phyloP scores from a whole-genome alignment of 805 yeast genomes.

The Lachancea quebecensis region DNA sequence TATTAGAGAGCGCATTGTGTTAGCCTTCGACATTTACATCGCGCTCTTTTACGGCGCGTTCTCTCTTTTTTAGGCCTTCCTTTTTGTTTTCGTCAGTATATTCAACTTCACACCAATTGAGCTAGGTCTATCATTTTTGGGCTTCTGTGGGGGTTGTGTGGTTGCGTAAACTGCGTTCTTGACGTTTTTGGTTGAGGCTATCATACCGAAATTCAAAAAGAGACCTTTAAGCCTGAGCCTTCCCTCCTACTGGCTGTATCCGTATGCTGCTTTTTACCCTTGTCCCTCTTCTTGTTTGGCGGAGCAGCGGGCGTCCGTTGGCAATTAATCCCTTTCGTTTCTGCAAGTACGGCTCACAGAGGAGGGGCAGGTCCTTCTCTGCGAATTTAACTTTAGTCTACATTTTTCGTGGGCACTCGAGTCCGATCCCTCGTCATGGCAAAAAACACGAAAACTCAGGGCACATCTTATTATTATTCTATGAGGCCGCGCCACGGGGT shows the following conservation, averaged over 20 bases:
- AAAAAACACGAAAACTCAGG: no score
- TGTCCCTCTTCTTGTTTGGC: slow-evolving; percentile 40
- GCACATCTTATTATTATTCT: no score
- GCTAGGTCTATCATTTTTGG: slow-evolving; percentile 41
- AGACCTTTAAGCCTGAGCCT: slow-evolving; percentile 34
- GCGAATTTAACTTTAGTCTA: slow-evolving; percentile 16
- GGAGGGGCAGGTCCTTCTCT: slow-evolving; percentile 39
- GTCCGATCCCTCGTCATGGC: no score
- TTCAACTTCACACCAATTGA: slow-evolving; percentile 43
- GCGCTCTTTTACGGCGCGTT: slow-evolving; percentile 46
- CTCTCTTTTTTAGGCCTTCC: slow-evolving; percentile 55
- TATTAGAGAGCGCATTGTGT: slow-evolving; percentile 48
- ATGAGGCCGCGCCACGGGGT: no score
- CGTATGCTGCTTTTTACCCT: slow-evolving; percentile 38
- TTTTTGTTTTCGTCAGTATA: slow-evolving; percentile 42
- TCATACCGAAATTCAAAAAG: slow-evolving; percentile 24
- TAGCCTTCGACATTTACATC: slow-evolving; percentile 44
- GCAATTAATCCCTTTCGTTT: slow-evolving; percentile 42
- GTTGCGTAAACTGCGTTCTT: slow-evolving; percentile 33
- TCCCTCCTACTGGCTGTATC: slow-evolving; percentile 25
- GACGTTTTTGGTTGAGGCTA: slow-evolving; percentile 20
- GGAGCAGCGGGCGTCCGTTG: slow-evolving; percentile 47
- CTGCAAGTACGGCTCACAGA: slow-evolving; percentile 38
- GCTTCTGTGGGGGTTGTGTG: slow-evolving; percentile 40
- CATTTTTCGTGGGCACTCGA: slow-evolving; percentile 40